Percentiles rank a stretch among this genome's conserved stretches.
phyloP scores from a whole-genome alignment of 345 rosid species.

The Eucalyptus curtisii region DNA sequence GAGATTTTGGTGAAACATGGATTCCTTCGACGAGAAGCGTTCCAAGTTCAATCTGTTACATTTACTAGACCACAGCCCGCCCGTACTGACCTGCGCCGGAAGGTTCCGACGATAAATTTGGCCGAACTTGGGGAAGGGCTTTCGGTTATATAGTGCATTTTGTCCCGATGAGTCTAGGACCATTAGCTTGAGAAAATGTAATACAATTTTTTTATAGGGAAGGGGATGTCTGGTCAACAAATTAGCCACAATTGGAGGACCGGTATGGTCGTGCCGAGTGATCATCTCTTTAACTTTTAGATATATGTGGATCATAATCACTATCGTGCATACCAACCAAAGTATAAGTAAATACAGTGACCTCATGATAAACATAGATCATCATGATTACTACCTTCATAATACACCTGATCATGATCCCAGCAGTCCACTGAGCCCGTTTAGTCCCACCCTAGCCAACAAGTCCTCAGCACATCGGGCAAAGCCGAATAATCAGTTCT shows the following conservation, averaged over 20 bases:
- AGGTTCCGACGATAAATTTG: background rate
- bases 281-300: too few species aligned
- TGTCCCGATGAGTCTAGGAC: background rate
- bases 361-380: too few species aligned
- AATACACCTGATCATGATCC: background rate
- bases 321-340: accelerated
- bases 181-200: too few species aligned
- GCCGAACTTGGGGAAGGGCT: background rate
- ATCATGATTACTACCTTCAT: background rate
- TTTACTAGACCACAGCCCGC: background rate
- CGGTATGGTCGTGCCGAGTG: too few species aligned
- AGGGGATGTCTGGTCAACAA: too few species aligned
- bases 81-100: background rate
- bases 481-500: background rate
- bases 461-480: background rate
- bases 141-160: background rate
- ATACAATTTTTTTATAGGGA: too few species aligned
- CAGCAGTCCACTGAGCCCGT: background rate
- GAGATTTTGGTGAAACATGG: background rate
- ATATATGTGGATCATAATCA: too few species aligned
- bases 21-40: background rate
- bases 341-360: too few species aligned
- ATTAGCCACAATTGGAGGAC: too few species aligned
- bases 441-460: too few species aligned
- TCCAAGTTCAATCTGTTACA: background rate